Evolutionary conservation across 164 flowering plant genomes (phyloP).

Genomic region (Stephania japonica): DNA sequence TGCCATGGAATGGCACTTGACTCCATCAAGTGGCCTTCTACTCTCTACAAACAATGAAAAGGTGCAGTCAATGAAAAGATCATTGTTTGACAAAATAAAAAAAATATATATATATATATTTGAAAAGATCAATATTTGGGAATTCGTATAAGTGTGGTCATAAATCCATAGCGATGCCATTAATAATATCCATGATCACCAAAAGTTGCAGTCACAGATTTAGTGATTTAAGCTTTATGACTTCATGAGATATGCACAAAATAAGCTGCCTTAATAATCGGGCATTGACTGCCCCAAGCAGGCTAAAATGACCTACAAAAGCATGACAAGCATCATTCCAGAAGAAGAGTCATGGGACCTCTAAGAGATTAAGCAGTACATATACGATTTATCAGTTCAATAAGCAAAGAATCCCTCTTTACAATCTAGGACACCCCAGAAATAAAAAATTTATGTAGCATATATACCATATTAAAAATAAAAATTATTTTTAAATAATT

Average conservation of each 20-base stretch:
- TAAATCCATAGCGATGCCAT: background rate
- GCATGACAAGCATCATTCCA: background rate
- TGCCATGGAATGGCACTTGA: conserved; percentile 25
- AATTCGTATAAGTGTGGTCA: background rate
- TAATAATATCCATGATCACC: background rate
- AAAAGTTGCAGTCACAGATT: background rate
- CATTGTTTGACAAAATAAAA: no score
- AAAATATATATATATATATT: no score
- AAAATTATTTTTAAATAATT: no score
- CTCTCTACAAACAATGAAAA: conserved; percentile 30
- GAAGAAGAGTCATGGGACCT: background rate
- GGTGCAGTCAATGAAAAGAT: background rate
- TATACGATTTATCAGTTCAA: background rate
- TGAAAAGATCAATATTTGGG: background rate
- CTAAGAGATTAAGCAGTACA: background rate
- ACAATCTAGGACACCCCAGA: background rate
- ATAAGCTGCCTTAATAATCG: background rate
- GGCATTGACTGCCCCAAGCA: no score
- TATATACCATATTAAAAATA: no score
- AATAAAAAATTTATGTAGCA: no score
- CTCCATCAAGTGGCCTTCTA: conserved; percentile 47
- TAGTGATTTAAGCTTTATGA: background rate
- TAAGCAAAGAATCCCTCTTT: background rate
- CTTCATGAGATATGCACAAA: background rate
- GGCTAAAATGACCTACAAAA: no score